Evolutionary conservation across 1,284 basidiomycete genomes (phyloP), one percentile per base, ranked within the genome.

Genomic region (Tilletia horrida): DNA sequence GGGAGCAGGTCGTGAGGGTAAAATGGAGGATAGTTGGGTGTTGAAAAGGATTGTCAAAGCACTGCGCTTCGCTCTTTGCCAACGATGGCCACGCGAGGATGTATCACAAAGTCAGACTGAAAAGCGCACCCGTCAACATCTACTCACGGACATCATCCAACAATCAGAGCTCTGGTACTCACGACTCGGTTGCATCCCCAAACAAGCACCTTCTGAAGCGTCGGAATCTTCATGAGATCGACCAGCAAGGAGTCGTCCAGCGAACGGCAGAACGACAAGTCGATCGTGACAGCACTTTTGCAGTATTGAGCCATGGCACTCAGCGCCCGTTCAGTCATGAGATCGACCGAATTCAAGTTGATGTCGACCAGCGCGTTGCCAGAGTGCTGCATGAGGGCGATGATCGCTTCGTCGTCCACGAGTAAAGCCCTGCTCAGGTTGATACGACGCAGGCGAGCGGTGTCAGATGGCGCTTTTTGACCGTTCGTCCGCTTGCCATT

Each of bases 221-320:
- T 45, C 8, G 44, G 44, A 18, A 65, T 35, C 42, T 43, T 62
- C 42, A 62, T 50, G 50, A 25, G 25, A 23, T 25, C 25, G 9
- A 62, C 89, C 69, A 97, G 82, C 1, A 90, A 85, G 76, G 89
- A 92, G 81, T 98, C 91, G 72, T 94, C 90, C 40, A 92, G 86
- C 44, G 87, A 86, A 50, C 95, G 84, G 72, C 93, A 94, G 86
- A 92, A 98, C 1, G 93, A 90, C 6, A 96, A 81, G 77, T 98
- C 91, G 43, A 97, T 77, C 76, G 84, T 85, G 71, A 82, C 84
- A 73, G 97, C 76, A 8, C 55, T 64, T 3, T 68, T 71, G n/a
- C 71, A 66, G 18, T 69, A 71, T 45, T 67, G 68, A 16, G 77
- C 74, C 44, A 69, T 67, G 18, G 35, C 18, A 69, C 59, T 67